Evolutionary conservation across 1,284 basidiomycete genomes (phyloP).

Genomic region (Pseudozyma hubeiensis): DNA sequence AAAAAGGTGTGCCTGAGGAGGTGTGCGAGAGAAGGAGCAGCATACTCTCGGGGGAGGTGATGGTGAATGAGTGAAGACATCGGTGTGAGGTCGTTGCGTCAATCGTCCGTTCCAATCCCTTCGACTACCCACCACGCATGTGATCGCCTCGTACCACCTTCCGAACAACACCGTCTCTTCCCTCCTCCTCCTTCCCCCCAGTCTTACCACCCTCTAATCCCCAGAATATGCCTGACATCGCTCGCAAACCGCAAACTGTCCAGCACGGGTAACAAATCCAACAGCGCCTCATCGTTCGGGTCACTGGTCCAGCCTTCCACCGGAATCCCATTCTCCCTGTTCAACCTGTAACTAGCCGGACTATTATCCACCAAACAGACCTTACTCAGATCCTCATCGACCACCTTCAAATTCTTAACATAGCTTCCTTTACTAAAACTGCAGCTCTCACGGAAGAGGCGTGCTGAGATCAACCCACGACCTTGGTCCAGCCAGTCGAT

Average conservation of each 20-base stretch:
- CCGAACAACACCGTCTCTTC: too few relatives aligned
- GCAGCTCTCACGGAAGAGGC: slow-evolving; percentile 95
- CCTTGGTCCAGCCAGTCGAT: slow-evolving; percentile 99
- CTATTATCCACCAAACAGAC: slow-evolving; percentile 97
- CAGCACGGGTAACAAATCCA: slow-evolving; percentile 93
- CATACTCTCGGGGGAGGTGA: too few relatives aligned
- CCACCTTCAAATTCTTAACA: slow-evolving; percentile 88
- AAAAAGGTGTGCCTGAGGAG: too few relatives aligned
- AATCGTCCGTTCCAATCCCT: too few relatives aligned
- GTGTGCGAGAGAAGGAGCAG: too few relatives aligned
- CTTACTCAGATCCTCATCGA: slow-evolving; percentile 87
- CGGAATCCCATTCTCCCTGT: slow-evolving; percentile 97
- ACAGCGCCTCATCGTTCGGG: slow-evolving; percentile 92
- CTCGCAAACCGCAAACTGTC: slow-evolving; percentile 95
- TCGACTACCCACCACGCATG: too few relatives aligned
- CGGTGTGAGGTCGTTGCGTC: too few relatives aligned
- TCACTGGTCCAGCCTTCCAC: slow-evolving; percentile 99
- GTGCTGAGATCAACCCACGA: slow-evolving; percentile 81
- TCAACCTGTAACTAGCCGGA: slow-evolving; percentile 89
- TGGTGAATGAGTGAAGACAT: too few relatives aligned
- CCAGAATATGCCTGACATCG: slow-evolving; percentile 91
- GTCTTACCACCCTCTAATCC: slow-evolving; percentile 73
- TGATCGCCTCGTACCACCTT: too few relatives aligned
- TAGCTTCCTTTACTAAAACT: slow-evolving; percentile 92
- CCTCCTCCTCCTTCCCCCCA: too few relatives aligned